Evolutionary conservation across 768 basidiomycete species (phyloP).

Genomic region (Tylopilus rubrobrunneus): DNA sequence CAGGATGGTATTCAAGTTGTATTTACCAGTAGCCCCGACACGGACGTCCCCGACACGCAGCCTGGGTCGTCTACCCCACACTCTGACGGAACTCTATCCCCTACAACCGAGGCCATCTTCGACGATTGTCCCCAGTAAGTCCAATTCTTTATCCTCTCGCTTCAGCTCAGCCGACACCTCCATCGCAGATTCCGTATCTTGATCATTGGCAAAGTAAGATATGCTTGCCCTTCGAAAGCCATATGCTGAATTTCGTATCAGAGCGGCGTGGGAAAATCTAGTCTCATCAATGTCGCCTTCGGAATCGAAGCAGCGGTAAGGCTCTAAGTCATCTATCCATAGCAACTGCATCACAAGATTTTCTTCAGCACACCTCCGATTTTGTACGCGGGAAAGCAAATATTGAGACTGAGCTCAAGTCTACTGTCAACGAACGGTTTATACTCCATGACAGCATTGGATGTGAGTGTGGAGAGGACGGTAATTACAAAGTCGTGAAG

Average conservation of each 20-base stretch:
- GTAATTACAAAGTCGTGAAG: not conserved
- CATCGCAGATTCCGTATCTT: slow-evolving; percentile 1
- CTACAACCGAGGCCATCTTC: not conserved
- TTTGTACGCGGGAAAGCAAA: not conserved
- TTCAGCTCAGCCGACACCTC: not conserved
- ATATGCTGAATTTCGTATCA: not conserved
- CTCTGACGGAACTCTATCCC: not conserved
- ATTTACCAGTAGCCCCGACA: not conserved
- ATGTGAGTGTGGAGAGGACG: slow-evolving; percentile 1
- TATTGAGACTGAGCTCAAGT: not conserved
- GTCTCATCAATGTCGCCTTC: too few relatives aligned
- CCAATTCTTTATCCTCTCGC: not conserved
- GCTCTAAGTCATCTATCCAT: not conserved
- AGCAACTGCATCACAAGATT: not conserved
- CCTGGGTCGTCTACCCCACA: not conserved
- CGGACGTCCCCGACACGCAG: not conserved
- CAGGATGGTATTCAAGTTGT: not conserved
- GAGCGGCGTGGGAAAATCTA: not conserved
- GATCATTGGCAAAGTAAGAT: not conserved
- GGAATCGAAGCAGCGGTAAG: not conserved
- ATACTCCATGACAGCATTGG: slow-evolving; percentile 2
- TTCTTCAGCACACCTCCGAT: not conserved
- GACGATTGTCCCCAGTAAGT: not conserved
- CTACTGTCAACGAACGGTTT: not conserved
- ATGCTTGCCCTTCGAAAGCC: not conserved